A percentile compares a stretch with the other conserved stretches of the same genome.
Conservation (phyloP, 2,329 filamentous ascomycete species). For the Alternaria arborescens region DNA sequence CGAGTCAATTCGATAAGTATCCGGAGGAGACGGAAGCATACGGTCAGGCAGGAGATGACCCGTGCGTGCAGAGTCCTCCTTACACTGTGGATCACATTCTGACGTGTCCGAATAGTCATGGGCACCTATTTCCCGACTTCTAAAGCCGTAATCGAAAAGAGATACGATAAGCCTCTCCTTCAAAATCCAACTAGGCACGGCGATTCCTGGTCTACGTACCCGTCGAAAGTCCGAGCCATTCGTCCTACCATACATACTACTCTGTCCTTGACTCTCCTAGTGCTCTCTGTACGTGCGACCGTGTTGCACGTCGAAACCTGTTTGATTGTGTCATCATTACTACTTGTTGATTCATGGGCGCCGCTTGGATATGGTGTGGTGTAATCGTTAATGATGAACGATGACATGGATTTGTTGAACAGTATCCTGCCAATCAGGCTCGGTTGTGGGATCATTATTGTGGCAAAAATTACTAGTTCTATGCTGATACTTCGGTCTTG, state of each 20-base stretch:
- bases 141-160: slow-evolving; percentile 23
- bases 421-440: not conserved
- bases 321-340: slow-evolving; percentile 2
- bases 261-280: slow-evolving; percentile 5
- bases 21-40: slow-evolving; percentile 96
- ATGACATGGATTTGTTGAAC: not conserved
- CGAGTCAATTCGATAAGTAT: slow-evolving; percentile 97
- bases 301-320: not conserved
- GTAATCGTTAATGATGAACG: not conserved
- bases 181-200: slow-evolving; percentile 13
- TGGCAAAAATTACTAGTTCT: not conserved
- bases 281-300: slow-evolving; percentile 3
- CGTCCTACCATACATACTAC: slow-evolving; percentile 3
- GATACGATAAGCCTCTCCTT: slow-evolving; percentile 14
- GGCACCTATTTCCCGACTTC: slow-evolving; percentile 47
- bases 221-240: slow-evolving; percentile 16
- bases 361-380: slow-evolving; percentile 2
- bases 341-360: slow-evolving; percentile 1
- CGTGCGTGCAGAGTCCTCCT: slow-evolving; percentile 69
- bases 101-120: slow-evolving; percentile 46
- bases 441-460: not conserved
- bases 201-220: slow-evolving; percentile 16
- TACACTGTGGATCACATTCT: slow-evolving; percentile 37
- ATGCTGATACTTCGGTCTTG: not conserved
- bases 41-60: slow-evolving; percentile 78